Evolutionary conservation across 371 early-diverging fungal species (phyloP).

Genomic region (Smittium mucronatum): DNA sequence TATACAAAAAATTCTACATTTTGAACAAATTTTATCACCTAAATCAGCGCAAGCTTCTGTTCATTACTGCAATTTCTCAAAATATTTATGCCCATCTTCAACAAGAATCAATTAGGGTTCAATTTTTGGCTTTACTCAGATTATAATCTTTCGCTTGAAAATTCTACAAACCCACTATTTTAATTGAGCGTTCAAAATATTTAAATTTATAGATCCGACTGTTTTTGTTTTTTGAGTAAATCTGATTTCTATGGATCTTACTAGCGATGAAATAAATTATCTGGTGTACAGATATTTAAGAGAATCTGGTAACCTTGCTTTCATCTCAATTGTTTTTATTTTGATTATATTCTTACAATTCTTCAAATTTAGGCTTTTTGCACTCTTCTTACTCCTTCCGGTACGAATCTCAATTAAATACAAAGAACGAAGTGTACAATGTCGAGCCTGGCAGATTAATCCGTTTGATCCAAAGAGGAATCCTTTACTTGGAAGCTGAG

Average conservation of each 20-base stretch:
- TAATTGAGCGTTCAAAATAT: no score
- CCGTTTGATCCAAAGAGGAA: conserved; percentile 77
- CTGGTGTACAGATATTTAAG: conserved; percentile 81
- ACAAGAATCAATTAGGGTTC: no score
- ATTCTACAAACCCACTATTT: no score
- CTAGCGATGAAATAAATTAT: conserved; percentile 88
- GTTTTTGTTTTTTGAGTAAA: no score
- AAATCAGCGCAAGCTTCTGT: no score
- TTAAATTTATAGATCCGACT: no score
- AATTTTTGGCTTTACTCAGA: no score
- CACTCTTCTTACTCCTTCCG: conserved; percentile 85
- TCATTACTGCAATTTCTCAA: no score
- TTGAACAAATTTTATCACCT: no score
- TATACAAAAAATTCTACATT: no score
- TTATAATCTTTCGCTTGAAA: no score
- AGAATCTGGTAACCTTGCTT: conserved; percentile 60
- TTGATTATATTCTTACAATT: not conserved
- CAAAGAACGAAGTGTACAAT: conserved; percentile 44
- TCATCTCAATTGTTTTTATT: not conserved
- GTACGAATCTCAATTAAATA: conserved; percentile 70
- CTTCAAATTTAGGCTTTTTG: conserved; percentile 54
- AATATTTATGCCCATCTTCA: no score
- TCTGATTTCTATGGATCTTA: conserved; percentile 72
- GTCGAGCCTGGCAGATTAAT: conserved; percentile 80
- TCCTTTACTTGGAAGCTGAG: conserved; percentile 83